Evolutionary conservation across 208 protist species (phyloP), one percentile per base, ranked within the genome.

Genomic region (Acanthamoeba royreba): DNA sequence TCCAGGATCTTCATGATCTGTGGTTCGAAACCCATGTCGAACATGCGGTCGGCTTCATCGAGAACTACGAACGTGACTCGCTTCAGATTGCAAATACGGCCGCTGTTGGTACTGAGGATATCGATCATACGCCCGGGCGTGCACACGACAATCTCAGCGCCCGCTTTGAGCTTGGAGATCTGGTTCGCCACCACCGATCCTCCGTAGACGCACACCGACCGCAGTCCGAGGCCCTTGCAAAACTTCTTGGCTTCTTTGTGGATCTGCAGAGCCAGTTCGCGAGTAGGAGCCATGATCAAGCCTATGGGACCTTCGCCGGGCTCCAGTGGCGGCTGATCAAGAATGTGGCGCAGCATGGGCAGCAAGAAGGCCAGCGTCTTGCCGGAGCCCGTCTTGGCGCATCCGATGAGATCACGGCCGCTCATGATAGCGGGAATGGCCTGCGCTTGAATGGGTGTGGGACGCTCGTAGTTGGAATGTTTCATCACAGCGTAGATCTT

Each of bases 1-100:
- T 98, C 97, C 3, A 98, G 77, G 45, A 98, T 93, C 4, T 31
- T 38, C 45, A 89, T 19, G 5, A 98, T 95, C 33, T 98, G 96
- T 5, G 77, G 38, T 85, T 98, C 97, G 61, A 98, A 98, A 33
- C 95, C 97, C 81, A 98, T 96, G 58, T 98, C 96, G 33, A 99
- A 96, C 98, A 99, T 99, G 47, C 95, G 92, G 83, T 99, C 99
- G 9, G 98, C 98, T 96, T 99, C 99, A 94, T 99, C 99, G 22
- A 99, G 95, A 31, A 99, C 99, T 7, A 99, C 97, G 95, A 99
- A 99, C 69, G 98, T 99, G 94, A 99, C 98, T 72, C 98, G 98
- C 85, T 98, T 98, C 22, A 99, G 96, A 99, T 99, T 99, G 40
- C 99, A 98, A 98, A 99, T 99, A 69, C 99, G 97, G 93, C 99